Conservation (phyloP, 2,329 filamentous ascomycete genomes). For the Ophiocordyceps camponoti-saundersi region DNA sequence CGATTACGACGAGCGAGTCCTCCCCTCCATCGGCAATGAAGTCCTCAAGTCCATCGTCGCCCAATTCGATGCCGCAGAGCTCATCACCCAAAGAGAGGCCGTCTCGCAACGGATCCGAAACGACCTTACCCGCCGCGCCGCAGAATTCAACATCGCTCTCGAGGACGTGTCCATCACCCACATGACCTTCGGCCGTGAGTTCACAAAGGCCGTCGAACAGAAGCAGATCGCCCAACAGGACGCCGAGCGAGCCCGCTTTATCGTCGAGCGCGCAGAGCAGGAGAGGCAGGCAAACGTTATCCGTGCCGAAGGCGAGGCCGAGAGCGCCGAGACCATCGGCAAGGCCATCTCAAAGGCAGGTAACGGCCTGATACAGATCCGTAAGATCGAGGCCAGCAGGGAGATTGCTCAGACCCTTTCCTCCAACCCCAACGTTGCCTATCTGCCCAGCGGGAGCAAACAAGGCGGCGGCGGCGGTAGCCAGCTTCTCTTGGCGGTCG, state of each 20-base stretch:
- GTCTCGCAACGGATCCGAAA: slow-evolving; percentile 87
- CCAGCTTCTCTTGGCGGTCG: slow-evolving; percentile 37
- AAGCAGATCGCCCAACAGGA: slow-evolving; percentile 99
- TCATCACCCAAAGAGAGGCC: slow-evolving; percentile 97
- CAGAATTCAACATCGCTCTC: slow-evolving; percentile 97
- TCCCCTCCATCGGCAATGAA: slow-evolving; percentile 98
- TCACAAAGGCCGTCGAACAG: slow-evolving; percentile 97
- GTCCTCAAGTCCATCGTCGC: slow-evolving; percentile 97
- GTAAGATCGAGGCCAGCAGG: slow-evolving; percentile 90
- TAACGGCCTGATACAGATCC: slow-evolving; percentile 86
- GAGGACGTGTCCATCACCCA: slow-evolving; percentile 99
- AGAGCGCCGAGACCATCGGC: slow-evolving; percentile 88
- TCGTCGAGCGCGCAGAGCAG: slow-evolving; percentile 97
- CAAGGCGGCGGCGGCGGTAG: slow-evolving; percentile 28
- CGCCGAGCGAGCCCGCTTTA: slow-evolving; percentile 90
- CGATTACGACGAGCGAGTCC: slow-evolving; percentile 96
- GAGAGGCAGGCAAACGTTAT: slow-evolving; percentile 98
- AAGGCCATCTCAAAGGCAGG: slow-evolving; percentile 86
- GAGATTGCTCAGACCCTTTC: slow-evolving; percentile 88
- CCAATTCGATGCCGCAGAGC: slow-evolving; percentile 94
- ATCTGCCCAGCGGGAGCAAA: slow-evolving; percentile 66
- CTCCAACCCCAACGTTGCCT: slow-evolving; percentile 86
- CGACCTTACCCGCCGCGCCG: slow-evolving; percentile 80
- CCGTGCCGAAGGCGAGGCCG: slow-evolving; percentile 91
- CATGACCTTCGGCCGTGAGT: slow-evolving; percentile 99